Base-by-base conservation (phyloP, 352 stramenopile genomes). In the Phytopythium litorale region DNA sequence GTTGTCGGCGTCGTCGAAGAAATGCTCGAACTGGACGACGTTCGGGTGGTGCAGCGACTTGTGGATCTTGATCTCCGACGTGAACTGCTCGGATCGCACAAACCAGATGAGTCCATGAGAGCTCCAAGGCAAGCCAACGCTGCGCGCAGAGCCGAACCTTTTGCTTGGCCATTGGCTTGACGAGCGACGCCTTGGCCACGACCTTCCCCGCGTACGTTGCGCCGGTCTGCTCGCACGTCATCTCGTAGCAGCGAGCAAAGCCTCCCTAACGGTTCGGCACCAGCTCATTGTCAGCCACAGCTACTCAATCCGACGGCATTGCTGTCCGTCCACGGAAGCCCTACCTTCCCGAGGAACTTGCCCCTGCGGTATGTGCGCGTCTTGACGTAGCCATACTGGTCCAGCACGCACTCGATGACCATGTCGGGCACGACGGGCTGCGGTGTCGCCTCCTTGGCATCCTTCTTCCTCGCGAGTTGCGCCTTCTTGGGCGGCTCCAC, bases 1-100 rank as follows among this genome's bases (percentile, higher is more conserved):
- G 65, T 99, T 98, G 37, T 96, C 82, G 25, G 88, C 76, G 74
- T 99, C 97, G 68, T 99, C 97, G 73, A 99, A 99, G 71, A 98
- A 99, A 59, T 98, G 96, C 56, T 99, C 96, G 71, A 99, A 99
- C 67, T 98, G 88, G 28, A 98, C 98, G 60, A 99, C 79, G 58
- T 98, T 84, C 15, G 78, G 71, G 67, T 99, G 97, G 57, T 97
- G 89, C 56, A 99, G 84, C 25, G 85, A 90, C 58, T 97, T 91
- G 84, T 99, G 97, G 68, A 99, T 99, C 74, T 98, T 98, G 75
- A 99, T 99, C 71, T 99, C 97, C 19, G 93, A 97, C 42, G 84
- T 91, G 73, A 96, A 93, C 83, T 92, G 71, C 4, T 32, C 42
- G 60, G 56, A 54, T 48, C 53, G 85, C 91, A 85, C 9, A 5